Evolutionary conservation across 2,329 filamentous ascomycete genomes (phyloP).

Genomic region (Zymoseptoria ardabiliae): DNA sequence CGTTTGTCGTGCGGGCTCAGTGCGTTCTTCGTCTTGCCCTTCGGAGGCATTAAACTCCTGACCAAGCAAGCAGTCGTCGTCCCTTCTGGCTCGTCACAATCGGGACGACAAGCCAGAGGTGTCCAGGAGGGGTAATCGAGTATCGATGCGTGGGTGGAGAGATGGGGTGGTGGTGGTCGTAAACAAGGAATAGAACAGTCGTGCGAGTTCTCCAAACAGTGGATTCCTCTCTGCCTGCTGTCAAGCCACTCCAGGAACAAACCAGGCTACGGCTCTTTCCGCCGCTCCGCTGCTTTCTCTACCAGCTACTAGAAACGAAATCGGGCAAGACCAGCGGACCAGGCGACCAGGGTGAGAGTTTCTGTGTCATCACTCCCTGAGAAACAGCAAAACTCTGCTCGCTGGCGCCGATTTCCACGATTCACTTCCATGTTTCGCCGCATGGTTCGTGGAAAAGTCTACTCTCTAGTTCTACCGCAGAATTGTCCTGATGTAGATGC

Average conservation of each 20-base stretch:
- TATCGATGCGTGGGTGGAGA: constrained; percentile 3
- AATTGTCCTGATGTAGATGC: not conserved
- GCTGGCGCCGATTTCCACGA: not conserved
- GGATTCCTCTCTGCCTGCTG: not conserved
- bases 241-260: not conserved
- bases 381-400: not conserved
- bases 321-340: not conserved
- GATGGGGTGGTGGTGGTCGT: not conserved
- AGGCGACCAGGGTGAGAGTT: not conserved
- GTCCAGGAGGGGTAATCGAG: constrained; percentile 8
- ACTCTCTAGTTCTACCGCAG: not conserved
- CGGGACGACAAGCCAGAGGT: constrained; percentile 26
- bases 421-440: not conserved
- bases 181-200: not conserved
- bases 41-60: constrained; percentile 41
- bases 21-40: constrained; percentile 35
- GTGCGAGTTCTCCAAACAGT: not conserved
- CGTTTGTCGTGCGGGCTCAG: constrained; percentile 48
- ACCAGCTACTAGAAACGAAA: not conserved
- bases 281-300: no score
- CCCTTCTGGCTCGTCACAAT: constrained; percentile 24
- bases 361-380: not conserved
- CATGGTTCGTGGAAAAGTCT: not conserved
- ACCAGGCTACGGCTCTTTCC: not conserved
- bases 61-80: constrained; percentile 8